Conservation (phyloP, 805 yeast genomes). For the Tetrapisispora fleetii region DNA sequence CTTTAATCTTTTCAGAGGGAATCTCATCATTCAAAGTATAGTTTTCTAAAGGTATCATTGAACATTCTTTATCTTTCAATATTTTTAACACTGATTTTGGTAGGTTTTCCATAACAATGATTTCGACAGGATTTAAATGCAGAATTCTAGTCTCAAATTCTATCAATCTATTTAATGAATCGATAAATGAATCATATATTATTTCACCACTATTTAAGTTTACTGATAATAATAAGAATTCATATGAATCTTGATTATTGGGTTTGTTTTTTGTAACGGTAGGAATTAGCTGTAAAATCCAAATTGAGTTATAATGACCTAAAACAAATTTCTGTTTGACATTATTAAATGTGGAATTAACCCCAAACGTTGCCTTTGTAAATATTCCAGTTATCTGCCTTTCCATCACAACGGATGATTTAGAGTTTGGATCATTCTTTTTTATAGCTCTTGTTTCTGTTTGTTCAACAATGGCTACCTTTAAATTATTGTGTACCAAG, state of each 20-base stretch:
- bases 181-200: slow-evolving; percentile 60
- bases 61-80: slow-evolving; percentile 11
- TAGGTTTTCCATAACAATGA: slow-evolving; percentile 29
- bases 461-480: slow-evolving; percentile 83
- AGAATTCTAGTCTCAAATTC: slow-evolving; percentile 65
- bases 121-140: slow-evolving; percentile 71
- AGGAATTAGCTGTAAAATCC: slow-evolving; percentile 12
- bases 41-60: slow-evolving; percentile 4
- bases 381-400: slow-evolving; percentile 62
- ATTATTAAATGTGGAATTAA: slow-evolving; percentile 40
- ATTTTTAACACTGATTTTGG: slow-evolving; percentile 29
- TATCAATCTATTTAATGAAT: slow-evolving; percentile 39
- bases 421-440: slow-evolving; percentile 28
- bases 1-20: not conserved
- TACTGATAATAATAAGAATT: slow-evolving; percentile 33
- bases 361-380: slow-evolving; percentile 69
- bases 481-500: slow-evolving; percentile 58
- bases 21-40: not conserved
- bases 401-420: slow-evolving; percentile 45
- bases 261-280: slow-evolving; percentile 12
- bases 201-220: slow-evolving; percentile 74
- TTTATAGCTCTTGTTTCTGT: slow-evolving; percentile 72
- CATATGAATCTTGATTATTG: slow-evolving; percentile 13
- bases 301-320: slow-evolving; percentile 23
- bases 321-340: slow-evolving; percentile 24